A percentile compares a stretch with the other conserved stretches of the same genome.
phyloP scores from a whole-genome alignment of 2,329 filamentous ascomycete genomes.

The Venturia carpophila region DNA sequence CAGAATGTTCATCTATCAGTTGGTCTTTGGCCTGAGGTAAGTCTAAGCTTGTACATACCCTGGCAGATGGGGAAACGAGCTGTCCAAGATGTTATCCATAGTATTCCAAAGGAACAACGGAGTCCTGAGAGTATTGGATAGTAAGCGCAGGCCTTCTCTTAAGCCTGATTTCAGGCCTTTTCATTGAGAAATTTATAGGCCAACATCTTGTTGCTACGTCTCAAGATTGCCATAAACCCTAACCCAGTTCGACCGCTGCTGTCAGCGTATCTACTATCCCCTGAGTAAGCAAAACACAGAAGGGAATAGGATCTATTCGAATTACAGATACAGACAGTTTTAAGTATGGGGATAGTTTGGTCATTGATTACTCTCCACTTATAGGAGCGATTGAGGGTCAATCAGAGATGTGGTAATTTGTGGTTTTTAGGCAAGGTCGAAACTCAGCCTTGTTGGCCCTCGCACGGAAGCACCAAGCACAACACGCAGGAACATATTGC shows the following conservation, averaged over 20 bases:
- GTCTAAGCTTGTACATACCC: too few relatives aligned
- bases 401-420: too few relatives aligned
- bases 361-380: too few relatives aligned
- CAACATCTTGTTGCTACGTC: neutral
- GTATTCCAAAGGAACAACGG: neutral
- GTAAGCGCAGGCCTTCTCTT: neutral
- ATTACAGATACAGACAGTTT: neutral
- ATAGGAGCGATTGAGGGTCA: too few relatives aligned
- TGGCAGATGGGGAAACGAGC: neutral
- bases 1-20: neutral
- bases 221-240: neutral
- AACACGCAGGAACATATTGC: too few relatives aligned
- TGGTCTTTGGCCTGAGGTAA: neutral
- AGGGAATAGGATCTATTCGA: too few relatives aligned
- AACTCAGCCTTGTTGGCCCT: too few relatives aligned
- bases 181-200: neutral
- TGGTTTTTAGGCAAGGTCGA: too few relatives aligned
- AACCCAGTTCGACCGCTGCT: too few relatives aligned
- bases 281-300: neutral
- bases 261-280: too few relatives aligned
- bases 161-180: neutral
- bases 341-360: neutral
- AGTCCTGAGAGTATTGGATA: neutral
- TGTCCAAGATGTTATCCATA: neutral
- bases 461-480: too few relatives aligned